Conservation (phyloP, 176 grass and related monocot genomes). For the Pontederia crassipes region DNA sequence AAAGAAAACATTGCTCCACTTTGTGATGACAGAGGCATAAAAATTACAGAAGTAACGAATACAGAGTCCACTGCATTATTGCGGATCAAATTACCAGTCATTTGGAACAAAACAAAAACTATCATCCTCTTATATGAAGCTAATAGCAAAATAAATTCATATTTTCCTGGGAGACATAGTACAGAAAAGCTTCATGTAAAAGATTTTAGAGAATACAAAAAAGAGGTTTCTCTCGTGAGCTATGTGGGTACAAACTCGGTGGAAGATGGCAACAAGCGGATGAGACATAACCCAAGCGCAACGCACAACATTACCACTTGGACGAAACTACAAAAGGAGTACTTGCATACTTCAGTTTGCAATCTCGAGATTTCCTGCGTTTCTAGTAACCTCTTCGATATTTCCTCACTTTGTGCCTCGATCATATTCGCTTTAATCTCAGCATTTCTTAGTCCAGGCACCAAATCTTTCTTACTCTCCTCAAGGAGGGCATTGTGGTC, state of each 20-base stretch:
- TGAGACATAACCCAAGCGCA: conserved; percentile 36
- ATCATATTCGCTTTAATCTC: conserved; percentile 30
- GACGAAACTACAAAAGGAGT: conserved; percentile 40
- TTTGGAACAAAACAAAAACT: no score
- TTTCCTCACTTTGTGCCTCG: conserved; percentile 36
- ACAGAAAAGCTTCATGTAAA: neutral
- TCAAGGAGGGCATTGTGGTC: conserved; percentile 42
- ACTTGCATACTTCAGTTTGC: conserved; percentile 40
- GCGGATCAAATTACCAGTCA: no score
- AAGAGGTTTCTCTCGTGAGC: neutral
- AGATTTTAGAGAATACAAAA: neutral
- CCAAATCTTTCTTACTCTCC: conserved; percentile 39
- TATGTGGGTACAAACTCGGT: conserved; percentile 60
- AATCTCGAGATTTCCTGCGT: conserved; percentile 38
- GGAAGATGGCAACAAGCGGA: conserved; percentile 29
- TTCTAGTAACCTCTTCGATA: conserved; percentile 27
- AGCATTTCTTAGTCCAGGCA: conserved; percentile 21
- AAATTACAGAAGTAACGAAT: no score
- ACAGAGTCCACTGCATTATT: no score
- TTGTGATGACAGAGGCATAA: no score
- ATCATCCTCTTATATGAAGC: no score
- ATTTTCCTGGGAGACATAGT: neutral
- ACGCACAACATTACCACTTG: conserved; percentile 50
- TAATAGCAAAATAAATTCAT: neutral
- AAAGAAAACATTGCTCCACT: no score